These are phyloP conservation scores for Stagonosporopsis rhizophila DNA, from an alignment of 2,329 filamentous ascomycete species.

Conservation along the genomic window DNA sequence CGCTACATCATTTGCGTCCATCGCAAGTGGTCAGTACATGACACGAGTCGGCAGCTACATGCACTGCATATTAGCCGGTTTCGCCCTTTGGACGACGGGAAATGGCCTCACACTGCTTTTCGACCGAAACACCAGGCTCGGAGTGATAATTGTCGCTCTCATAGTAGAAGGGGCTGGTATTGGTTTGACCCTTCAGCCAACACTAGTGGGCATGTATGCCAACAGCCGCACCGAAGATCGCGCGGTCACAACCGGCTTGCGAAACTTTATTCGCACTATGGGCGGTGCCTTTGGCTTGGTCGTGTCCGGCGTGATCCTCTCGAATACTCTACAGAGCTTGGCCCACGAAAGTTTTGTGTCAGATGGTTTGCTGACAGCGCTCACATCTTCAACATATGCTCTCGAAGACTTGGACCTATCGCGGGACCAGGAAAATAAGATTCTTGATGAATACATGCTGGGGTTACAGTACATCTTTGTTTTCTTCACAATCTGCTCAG, in stretches of 20 bases:
- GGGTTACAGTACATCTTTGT: slow-evolving; percentile 31
- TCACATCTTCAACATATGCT: slow-evolving; percentile 33
- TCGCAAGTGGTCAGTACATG: slow-evolving; percentile 31
- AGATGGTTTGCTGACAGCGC: slow-evolving; percentile 17
- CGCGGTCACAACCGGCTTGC: slow-evolving; percentile 66
- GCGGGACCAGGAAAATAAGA: slow-evolving; percentile 7
- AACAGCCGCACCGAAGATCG: slow-evolving; percentile 59
- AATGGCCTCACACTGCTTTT: slow-evolving; percentile 62
- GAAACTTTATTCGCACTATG: slow-evolving; percentile 68
- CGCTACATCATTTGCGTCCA: slow-evolving; percentile 25
- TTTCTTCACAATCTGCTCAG: slow-evolving; percentile 27
- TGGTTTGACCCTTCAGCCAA: slow-evolving; percentile 61
- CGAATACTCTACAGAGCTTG: slow-evolving; percentile 26
- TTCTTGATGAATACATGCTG: slow-evolving; percentile 22
- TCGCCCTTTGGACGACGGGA: slow-evolving; percentile 59
- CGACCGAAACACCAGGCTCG: slow-evolving; percentile 51
- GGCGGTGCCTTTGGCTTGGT: slow-evolving; percentile 67
- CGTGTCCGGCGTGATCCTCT: slow-evolving; percentile 43
- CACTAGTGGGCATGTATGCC: slow-evolving; percentile 64
- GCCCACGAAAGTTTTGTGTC: slow-evolving; percentile 20
- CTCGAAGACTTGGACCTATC: slow-evolving; percentile 22
- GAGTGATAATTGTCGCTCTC: slow-evolving; percentile 59
- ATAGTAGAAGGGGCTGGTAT: slow-evolving; percentile 57
- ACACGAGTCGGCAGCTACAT: slow-evolving; percentile 28
- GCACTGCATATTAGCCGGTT: slow-evolving; percentile 40